Percentiles rank a stretch among this genome's conserved stretches.
These are phyloP conservation scores for Protea cynaroides DNA, from an alignment of 164 flowering plant species.

Conservation along the genomic window DNA sequence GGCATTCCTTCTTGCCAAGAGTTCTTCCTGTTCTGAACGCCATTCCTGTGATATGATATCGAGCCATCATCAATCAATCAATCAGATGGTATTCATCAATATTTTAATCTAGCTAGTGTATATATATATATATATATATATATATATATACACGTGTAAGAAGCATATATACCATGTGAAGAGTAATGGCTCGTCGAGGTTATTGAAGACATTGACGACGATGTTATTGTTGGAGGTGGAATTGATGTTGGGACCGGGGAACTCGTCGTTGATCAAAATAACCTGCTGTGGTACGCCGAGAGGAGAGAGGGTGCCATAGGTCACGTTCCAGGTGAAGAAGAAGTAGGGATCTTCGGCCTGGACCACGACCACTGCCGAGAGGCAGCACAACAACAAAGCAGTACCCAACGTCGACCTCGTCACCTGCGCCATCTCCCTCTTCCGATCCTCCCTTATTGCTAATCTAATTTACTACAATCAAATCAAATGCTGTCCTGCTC, in stretches of 20 bases:
- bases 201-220: slow-evolving; percentile 52
- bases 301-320: slow-evolving; percentile 38
- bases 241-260: slow-evolving; percentile 59
- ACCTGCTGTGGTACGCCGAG: slow-evolving; percentile 38
- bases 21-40: slow-evolving; percentile 51
- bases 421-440: not conserved
- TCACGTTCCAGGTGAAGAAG: slow-evolving; percentile 35
- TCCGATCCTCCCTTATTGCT: not conserved
- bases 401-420: slow-evolving; percentile 2
- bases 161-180: slow-evolving; percentile 26
- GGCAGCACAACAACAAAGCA: not conserved
- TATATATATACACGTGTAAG: too few species aligned
- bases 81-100: too few species aligned
- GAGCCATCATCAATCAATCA: too few species aligned
- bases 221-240: slow-evolving; percentile 56
- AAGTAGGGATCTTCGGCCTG: slow-evolving; percentile 37
- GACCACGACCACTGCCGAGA: slow-evolving; percentile 12
- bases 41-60: slow-evolving; percentile 21
- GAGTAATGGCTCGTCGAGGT: slow-evolving; percentile 52
- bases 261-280: slow-evolving; percentile 47
- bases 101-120: too few species aligned
- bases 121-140: too few species aligned
- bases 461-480: too few species aligned
- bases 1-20: slow-evolving; percentile 49
- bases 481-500: too few species aligned